Evolutionary conservation across 108 stramenopile species (phyloP), one percentile per base, ranked within the genome.

Genomic region (Fragilaria radians): DNA sequence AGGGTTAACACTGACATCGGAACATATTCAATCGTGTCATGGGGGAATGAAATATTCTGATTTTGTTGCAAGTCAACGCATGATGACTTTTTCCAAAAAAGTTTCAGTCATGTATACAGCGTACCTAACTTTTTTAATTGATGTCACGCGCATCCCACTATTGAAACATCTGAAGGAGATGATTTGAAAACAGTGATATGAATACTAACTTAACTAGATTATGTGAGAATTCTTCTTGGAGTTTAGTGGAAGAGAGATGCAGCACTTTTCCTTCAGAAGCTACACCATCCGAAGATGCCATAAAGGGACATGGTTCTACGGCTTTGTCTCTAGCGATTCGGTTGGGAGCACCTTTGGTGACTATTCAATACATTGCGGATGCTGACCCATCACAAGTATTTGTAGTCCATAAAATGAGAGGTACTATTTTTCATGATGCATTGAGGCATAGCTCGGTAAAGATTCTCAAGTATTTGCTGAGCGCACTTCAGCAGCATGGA

Each of bases 391-490:
- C 24, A 3, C 64, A 65, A 33, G 26, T 65, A 2, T 45, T 46
- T 19, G 55, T 67, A 22, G 46, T 25, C 2, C 66, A 67, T 25
- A 22, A 14, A 17, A 24, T 53, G 11, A 59, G 59, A 21, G 66
- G 66, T 32, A 67, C 25, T n/a, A 50, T 67, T 17, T 46, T 67
- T 19, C 66, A 67, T 46, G 66, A 67, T 18, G 59, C 50, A 2
- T 28, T 62, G 2, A 7, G 50, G 46, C 59, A 50, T 18, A 48
- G 30, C 5, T 28, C 18, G 21, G 25, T 26, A 17, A 5, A 7
- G 17, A 42, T 61, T 4, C n/a, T 67, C 9, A 46, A 52, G 22
- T 61, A 45, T 30, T 25, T 61, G 50, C 25, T 67, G n/a, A 59
- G 32, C 25, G 59, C 60, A 11, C 32, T 33, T 7, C 60, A 53